Evolutionary conservation across 2,329 filamentous ascomycete species (phyloP), one percentile per base, ranked within the genome.

Genomic region (Knufia fluminis): DNA sequence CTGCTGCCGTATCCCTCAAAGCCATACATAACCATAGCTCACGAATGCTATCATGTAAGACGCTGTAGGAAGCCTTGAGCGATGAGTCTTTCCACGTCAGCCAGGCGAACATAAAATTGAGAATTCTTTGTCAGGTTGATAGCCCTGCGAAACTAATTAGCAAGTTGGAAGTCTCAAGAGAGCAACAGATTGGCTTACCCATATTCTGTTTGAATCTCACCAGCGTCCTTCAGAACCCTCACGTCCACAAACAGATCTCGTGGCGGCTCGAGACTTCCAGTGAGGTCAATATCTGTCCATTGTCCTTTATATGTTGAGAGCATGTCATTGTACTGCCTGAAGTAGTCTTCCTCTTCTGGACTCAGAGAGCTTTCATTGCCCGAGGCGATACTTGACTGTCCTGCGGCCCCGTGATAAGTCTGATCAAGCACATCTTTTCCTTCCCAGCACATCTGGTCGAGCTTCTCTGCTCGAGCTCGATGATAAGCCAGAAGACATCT

Each of bases 141-240:
- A 10, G 90, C 86, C 14, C 89, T 95, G 39, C 49, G 55, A 43
- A 51, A 4, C 14, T 4, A 2, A 38, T 52, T 43, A 46, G 35
- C 28, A 23, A 14, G 33, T 31, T 14, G 33, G 4, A 3, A 14
- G 16, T 16, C n/a, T n/a, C 4, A 23, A 33, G 16, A 20, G 22
- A 26, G 17, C 20, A 17, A 33, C 8, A 32, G 19, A 26, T 39
- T 31, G 42, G 72, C 83, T 67, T 75, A 94, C 85, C 92, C 92
- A 64, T 98, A 98, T 74, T 98, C 94, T 0, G 92, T 98, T 71
- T 98, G 91, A 56, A 98, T 96, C 72, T 98, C 92, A 3, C 94
- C 92, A 1, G 91, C 92, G 71, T 98, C 92, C 66, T 92, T 96
- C 56, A 98, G 70, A 43, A 98, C 92, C 41, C 92, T 77, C 31